These are phyloP conservation scores for Theileria parva DNA, from an alignment of 169 alveolate genomes.

Conservation along the genomic window DNA sequence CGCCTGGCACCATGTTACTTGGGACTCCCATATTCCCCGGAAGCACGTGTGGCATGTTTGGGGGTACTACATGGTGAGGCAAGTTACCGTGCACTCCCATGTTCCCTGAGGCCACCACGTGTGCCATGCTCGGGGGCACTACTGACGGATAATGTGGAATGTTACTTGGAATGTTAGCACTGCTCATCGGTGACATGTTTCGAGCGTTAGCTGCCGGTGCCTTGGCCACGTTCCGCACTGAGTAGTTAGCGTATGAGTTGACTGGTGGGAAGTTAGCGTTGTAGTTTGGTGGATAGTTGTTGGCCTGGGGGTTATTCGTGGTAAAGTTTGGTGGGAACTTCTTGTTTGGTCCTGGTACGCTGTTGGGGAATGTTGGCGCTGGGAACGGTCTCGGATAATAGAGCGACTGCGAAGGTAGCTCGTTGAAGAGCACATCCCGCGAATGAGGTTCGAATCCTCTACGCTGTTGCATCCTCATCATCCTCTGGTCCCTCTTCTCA, in stretches of 20 bases:
- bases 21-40: slow-evolving; percentile 8
- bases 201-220: slow-evolving; percentile 6
- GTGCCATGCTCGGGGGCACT: slow-evolving; percentile 27
- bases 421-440: slow-evolving; percentile 12
- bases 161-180: background rate
- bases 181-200: slow-evolving; percentile 23
- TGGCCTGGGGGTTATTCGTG: slow-evolving; percentile 4
- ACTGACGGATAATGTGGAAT: background rate
- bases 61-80: slow-evolving; percentile 18
- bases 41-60: slow-evolving; percentile 15
- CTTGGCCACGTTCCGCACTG: slow-evolving; percentile 11
- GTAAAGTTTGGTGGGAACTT: slow-evolving; percentile 20
- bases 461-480: slow-evolving; percentile 87
- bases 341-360: slow-evolving; percentile 9
- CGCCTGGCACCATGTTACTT: slow-evolving; percentile 9
- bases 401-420: slow-evolving; percentile 8
- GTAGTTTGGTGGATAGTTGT: slow-evolving; percentile 10
- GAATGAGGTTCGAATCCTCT: slow-evolving; percentile 52
- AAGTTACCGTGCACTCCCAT: slow-evolving; percentile 16
- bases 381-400: slow-evolving; percentile 13
- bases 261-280: slow-evolving; percentile 23
- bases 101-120: slow-evolving; percentile 16
- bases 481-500: slow-evolving; percentile 88
- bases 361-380: slow-evolving; percentile 6
- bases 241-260: slow-evolving; percentile 9